Base-by-base conservation (phyloP, 2,329 filamentous ascomycete species). In the Talaromyces marneffei region DNA sequence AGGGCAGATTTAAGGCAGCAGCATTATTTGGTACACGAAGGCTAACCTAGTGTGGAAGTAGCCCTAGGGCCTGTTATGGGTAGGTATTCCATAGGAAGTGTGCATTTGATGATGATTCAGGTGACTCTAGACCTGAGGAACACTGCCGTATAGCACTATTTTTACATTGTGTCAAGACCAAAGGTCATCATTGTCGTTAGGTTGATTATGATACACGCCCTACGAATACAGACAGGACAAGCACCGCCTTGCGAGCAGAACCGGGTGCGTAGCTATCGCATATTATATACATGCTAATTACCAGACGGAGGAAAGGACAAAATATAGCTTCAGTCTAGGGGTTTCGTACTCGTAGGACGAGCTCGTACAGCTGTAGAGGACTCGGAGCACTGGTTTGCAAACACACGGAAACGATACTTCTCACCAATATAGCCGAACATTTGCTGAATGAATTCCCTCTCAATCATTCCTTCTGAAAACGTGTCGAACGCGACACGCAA, bases 401-500 rank as follows among this genome's bases (percentile, higher is more conserved):
- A 70, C 1, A 68, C 67, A 1, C 65, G 60, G 29, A 70, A 66
- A 16, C 64, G 58, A 23, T 67, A 65, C 33, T 66, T 65, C 7
- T 61, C 62, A 6, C 67, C 68, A 20, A 70, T 68, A 52, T 63
- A 67, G 4, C 27, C 53, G 27, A 71, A 71, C 23, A 71, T 27
- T 2, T 70, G 64, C 18, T 61, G 56, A n/a, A 70, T 60, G 33
- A 65, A 71, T 18, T 66, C 59, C 56, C 68, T 69, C 55, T 71
- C 70, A 4, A 69, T 29, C 63, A 66, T 70, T 1, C 65, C 69
- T 12, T 70, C 68, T 1, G 66, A 53, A 18, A 71, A 68, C 3
- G 62, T 66, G 56, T 70, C 68, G 42, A 69, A 71, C 1, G 70
- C 66, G 2, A 67, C 66, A 12, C 68, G 68, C 18, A 71, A 63